phyloP scores from a whole-genome alignment of 495 filamentous ascomycete genomes.

The Penicillium salamii region DNA sequence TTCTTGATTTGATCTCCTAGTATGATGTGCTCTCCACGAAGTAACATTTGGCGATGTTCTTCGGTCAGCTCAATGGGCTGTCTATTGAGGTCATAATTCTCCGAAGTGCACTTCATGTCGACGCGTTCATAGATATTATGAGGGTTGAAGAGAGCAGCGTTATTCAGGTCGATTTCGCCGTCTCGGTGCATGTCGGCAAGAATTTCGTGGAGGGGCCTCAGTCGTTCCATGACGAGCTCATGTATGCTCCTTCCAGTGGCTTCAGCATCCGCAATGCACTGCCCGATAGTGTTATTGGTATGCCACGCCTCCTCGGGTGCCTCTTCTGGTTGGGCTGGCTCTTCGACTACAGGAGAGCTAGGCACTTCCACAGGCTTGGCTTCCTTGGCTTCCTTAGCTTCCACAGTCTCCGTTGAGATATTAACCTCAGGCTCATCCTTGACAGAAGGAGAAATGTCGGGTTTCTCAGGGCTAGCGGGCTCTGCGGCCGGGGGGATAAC shows the following conservation, averaged over 20 bases:
- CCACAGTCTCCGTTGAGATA: slow-evolving; percentile 29
- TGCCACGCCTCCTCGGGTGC: slow-evolving; percentile 31
- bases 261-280: slow-evolving; percentile 40
- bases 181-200: slow-evolving; percentile 51
- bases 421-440: slow-evolving; percentile 29
- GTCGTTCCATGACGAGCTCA: slow-evolving; percentile 41
- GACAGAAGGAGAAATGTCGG: slow-evolving; percentile 19
- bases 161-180: slow-evolving; percentile 45
- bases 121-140: slow-evolving; percentile 47
- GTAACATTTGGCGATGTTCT: slow-evolving; percentile 38
- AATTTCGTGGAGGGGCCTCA: slow-evolving; percentile 39
- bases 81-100: slow-evolving; percentile 42
- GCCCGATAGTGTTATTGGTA: slow-evolving; percentile 44
- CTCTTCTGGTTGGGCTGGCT: slow-evolving; percentile 26
- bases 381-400: slow-evolving; percentile 34
- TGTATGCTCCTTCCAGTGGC: slow-evolving; percentile 32
- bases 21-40: slow-evolving; percentile 41
- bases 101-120: slow-evolving; percentile 47
- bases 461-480: slow-evolving; percentile 33
- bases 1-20: slow-evolving; percentile 40
- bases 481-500: slow-evolving; percentile 17
- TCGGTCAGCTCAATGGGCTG: slow-evolving; percentile 40
- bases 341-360: slow-evolving; percentile 29
- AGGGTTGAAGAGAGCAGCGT: slow-evolving; percentile 55
- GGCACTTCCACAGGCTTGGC: slow-evolving; percentile 20